Evolutionary conservation across 2,329 filamentous ascomycete species (phyloP).

Genomic region (Stagonosporopsis vannaccii): DNA sequence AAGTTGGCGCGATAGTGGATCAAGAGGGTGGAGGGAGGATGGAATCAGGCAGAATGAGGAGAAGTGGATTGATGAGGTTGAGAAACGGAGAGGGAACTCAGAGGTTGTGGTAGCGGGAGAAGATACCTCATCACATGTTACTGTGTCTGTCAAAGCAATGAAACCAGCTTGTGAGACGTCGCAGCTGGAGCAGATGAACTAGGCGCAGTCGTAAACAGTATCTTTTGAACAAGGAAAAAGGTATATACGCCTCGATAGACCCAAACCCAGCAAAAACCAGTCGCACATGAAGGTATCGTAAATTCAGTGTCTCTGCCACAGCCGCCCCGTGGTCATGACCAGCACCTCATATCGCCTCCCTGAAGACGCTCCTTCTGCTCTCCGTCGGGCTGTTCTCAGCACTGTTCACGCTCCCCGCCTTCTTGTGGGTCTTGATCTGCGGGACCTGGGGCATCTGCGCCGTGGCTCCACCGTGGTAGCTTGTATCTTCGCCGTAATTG

Average conservation of each 20-base stretch:
- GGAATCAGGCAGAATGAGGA: no score
- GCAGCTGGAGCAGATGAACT: background rate
- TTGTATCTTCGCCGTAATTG: conserved; percentile 58
- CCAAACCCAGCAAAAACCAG: conserved; percentile 6
- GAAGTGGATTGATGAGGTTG: no score
- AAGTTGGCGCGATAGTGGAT: no score
- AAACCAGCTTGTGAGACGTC: no score
- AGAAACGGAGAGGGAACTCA: no score
- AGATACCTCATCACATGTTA: no score
- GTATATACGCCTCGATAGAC: conserved; percentile 8
- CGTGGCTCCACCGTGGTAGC: conserved; percentile 47
- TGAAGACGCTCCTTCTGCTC: conserved; percentile 70
- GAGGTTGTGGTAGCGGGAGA: no score
- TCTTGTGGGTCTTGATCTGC: conserved; percentile 34
- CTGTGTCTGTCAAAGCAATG: no score
- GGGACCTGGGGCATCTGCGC: conserved; percentile 51
- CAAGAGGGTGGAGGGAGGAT: no score
- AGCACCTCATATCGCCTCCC: conserved; percentile 66
- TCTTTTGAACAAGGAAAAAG: conserved; percentile 4
- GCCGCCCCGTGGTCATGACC: background rate
- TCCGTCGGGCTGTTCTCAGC: conserved; percentile 67
- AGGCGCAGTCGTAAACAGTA: background rate
- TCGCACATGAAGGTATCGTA: conserved; percentile 13
- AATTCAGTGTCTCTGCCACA: background rate
- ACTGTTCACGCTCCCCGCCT: conserved; percentile 42